Evolutionary conservation across 2,329 filamentous ascomycete species (phyloP), one percentile per base, ranked within the genome.

Genomic region (Aspergillus sp.): DNA sequence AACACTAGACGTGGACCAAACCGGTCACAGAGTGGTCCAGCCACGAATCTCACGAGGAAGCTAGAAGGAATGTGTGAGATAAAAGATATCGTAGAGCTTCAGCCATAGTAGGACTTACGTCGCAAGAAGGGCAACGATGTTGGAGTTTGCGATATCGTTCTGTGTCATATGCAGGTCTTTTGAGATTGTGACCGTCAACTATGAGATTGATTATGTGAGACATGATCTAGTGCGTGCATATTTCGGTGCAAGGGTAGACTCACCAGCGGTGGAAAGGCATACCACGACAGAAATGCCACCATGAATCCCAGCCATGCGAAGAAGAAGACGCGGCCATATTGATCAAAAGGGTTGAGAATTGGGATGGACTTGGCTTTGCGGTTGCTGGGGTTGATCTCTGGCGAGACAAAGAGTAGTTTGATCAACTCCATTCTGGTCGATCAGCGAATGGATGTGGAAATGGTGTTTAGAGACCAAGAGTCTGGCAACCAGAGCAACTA

Each of bases 251-350:
- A 53, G 52, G 52, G 40, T 21, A n/a, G 4, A 71, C 81, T 74
- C 79, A 90, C 86, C 68, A 94, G 76, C 61, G 91, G 91, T 58
- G 91, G 89, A 72, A 96, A 96, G 1, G 91, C 88, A 76, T 95
- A 96, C 82, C 82, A 96, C 10, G 89, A 91, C 81, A 90, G 89
- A 73, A 96, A 96, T 6, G 89, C 88, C 49, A 93, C 82, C 81
- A 94, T 86, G 72, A 94, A 94, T 2, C 89, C 89, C 45, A 91
- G 81, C 85, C 89, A 94, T 1, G 88, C 88, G 75, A 96, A 96
- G 78, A 92, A 91, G 73, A 95, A 96, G 0, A 94, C 91, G 5
- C 91, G 82, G 34, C 91, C 91, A 76, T 96, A 91, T 62, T 85
- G 76, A 69, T 95, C 81, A 63, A 92, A 67, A 0, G 87, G 83